Percentiles rank a stretch among this genome's conserved stretches.
Conservation (phyloP, 2,329 filamentous ascomycete species). For the Kalmusia sp. region DNA sequence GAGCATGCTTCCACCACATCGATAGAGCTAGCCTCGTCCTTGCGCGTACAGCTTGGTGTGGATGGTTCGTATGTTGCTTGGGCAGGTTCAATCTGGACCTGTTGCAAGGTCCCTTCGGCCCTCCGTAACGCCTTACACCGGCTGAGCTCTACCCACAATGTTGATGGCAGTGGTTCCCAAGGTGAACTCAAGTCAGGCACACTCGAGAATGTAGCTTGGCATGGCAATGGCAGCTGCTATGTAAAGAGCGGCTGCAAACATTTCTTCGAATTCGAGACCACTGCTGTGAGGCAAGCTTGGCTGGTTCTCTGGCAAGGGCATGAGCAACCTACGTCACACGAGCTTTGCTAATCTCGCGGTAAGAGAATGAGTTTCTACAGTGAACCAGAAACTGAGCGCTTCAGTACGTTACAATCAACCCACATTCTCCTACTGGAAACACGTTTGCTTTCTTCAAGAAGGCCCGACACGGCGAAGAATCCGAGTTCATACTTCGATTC, state of each 20-base stretch:
- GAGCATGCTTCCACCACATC: neutral
- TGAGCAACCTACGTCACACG: neutral
- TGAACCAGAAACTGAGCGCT: conserved; percentile 12
- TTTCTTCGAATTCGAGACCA: conserved; percentile 19
- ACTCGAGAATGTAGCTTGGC: conserved; percentile 24
- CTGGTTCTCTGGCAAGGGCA: conserved; percentile 21
- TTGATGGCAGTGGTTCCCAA: conserved; percentile 7
- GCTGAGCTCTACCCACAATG: conserved; percentile 6
- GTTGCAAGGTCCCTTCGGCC: conserved; percentile 16
- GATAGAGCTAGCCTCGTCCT: conserved; percentile 1
- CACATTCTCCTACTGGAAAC: conserved; percentile 26
- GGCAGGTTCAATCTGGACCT: conserved; percentile 26
- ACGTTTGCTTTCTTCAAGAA: conserved; percentile 37
- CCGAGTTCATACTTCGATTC: conserved; percentile 27
- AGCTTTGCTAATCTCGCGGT: conserved; percentile 28
- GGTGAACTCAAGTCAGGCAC: conserved; percentile 20
- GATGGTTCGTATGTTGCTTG: conserved; percentile 31
- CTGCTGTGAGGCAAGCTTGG: conserved; percentile 22
- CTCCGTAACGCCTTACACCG: conserved; percentile 3
- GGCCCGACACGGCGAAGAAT: conserved; percentile 14
- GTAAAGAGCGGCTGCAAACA: conserved; percentile 12
- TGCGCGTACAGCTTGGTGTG: conserved; percentile 36
- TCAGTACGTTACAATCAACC: conserved; percentile 27
- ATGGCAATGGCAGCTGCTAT: conserved; percentile 30
- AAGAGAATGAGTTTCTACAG: neutral